Base-by-base conservation (phyloP, 2,329 filamentous ascomycete genomes). In the Fusarium cyanostomum region DNA sequence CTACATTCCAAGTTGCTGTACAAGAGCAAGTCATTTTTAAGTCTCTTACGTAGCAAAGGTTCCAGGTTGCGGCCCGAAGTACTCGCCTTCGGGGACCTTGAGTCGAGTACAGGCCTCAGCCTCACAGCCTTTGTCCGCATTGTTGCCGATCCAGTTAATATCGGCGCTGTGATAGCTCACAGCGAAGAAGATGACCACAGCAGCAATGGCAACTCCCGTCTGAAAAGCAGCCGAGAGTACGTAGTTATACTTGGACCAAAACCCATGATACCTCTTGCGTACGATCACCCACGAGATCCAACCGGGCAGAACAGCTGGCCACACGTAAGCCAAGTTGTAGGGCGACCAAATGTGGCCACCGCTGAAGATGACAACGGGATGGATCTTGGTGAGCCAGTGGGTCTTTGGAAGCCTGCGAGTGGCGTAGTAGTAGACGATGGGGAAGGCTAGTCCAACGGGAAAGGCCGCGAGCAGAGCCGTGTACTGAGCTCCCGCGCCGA, bases 221-320 rank as follows among this genome's bases (percentile, higher is more conserved):
- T 75, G 78, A 56, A 81, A 78, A 1, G 81, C 75, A 1, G 81
- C 80, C 1, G 82, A 81, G 2, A 83, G 72, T 6, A 83, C 80
- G 51, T 81, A 83, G 62, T 82, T 78, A 66, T 78, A 78, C 72
- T 83, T 83, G 54, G 79, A 76, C 82, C 83, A 85, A 62, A 83
- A 79, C 0, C 67, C 75, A 13, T 82, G 74, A 63, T 78, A 82
- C 10, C 80, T 75, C 31, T 68, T 69, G 42, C 79, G 78, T 41
- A 82, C 66, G 46, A 77, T 81, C 8, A 82, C 71, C 80, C 81
- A 84, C 4, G 79, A 81, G 15, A 81, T 58, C 71, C 74, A 81
- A 5, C 78, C 81, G 4, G 84, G 75, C 3, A 80, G 76, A 1
- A 84, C 78, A 16, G 79, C 76, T 0, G 80, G 81, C 76, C 78